Conservation (phyloP, 2,329 filamentous ascomycete species). For the Tolypocladium sp. region DNA sequence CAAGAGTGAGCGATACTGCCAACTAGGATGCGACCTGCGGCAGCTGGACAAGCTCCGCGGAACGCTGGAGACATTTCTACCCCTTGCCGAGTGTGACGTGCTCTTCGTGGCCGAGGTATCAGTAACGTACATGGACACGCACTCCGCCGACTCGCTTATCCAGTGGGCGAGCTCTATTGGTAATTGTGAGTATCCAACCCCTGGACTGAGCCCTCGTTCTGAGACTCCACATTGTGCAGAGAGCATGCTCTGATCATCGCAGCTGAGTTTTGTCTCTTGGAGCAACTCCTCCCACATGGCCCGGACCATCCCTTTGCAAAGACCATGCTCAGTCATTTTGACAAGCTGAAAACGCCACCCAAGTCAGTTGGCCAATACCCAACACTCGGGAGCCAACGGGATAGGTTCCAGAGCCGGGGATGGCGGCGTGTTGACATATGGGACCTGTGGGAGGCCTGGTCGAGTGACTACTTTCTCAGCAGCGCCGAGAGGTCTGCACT, state of each 20-base stretch:
- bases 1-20: slow-evolving; percentile 62
- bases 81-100: slow-evolving; percentile 50
- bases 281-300: slow-evolving; percentile 77
- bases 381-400: slow-evolving; percentile 52
- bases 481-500: slow-evolving; percentile 49
- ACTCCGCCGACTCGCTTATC: slow-evolving; percentile 65
- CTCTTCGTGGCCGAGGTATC: slow-evolving; percentile 86
- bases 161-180: slow-evolving; percentile 66
- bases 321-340: slow-evolving; percentile 78
- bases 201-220: too few relatives aligned
- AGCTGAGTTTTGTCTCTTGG: slow-evolving; percentile 78
- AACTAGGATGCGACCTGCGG: slow-evolving; percentile 73
- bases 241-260: not conserved
- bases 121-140: slow-evolving; percentile 77
- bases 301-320: slow-evolving; percentile 71
- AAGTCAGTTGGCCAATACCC: slow-evolving; percentile 65
- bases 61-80: slow-evolving; percentile 48
- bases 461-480: slow-evolving; percentile 55
- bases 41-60: slow-evolving; percentile 52
- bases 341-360: slow-evolving; percentile 71
- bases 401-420: slow-evolving; percentile 59
- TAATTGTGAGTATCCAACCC: slow-evolving; percentile 40
- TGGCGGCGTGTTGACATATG: slow-evolving; percentile 55
- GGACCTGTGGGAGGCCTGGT: slow-evolving; percentile 80
- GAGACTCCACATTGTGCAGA: not conserved